These are phyloP conservation scores for Wickerhamomyces sp. DNA, from an alignment of 1,139 yeast species.

Conservation along the genomic window DNA sequence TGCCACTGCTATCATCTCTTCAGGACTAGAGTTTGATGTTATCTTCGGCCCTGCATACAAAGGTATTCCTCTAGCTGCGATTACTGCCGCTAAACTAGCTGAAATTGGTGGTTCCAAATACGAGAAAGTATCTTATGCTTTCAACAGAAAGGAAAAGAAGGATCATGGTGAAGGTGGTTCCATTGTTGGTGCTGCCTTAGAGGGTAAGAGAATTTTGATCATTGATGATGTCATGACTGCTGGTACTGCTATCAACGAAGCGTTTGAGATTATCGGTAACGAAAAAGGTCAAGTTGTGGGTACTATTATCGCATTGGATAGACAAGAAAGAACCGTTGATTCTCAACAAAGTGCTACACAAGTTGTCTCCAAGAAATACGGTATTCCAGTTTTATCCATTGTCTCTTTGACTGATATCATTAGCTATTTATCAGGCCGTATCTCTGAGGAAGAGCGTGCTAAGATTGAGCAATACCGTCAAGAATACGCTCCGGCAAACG, in stretches of 20 bases:
- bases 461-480: conserved; percentile 58
- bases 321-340: conserved; percentile 83
- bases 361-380: conserved; percentile 65
- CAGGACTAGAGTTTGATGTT: conserved; percentile 82
- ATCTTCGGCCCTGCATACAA: conserved; percentile 97
- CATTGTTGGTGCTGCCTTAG: conserved; percentile 79
- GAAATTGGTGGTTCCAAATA: conserved; percentile 82
- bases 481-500: conserved; percentile 28
- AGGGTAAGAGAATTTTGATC: conserved; percentile 68
- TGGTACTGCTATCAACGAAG: conserved; percentile 96
- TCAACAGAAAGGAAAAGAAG: conserved; percentile 88
- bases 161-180: conserved; percentile 98
- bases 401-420: conserved; percentile 75
- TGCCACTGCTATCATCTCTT: conserved; percentile 78
- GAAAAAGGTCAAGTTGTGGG: conserved; percentile 79
- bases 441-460: conserved; percentile 49
- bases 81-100: conserved; percentile 86
- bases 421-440: conserved; percentile 50
- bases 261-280: conserved; percentile 68
- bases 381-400: conserved; percentile 80
- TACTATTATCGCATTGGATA: conserved; percentile 85
- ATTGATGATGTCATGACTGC: conserved; percentile 98
- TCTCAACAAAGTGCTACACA: conserved; percentile 74
- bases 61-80: conserved; percentile 93
- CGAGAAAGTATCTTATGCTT: conserved; percentile 61